phyloP scores from a whole-genome alignment of 2,329 filamentous ascomycete genomes.

The Diaporthe humulicola region DNA sequence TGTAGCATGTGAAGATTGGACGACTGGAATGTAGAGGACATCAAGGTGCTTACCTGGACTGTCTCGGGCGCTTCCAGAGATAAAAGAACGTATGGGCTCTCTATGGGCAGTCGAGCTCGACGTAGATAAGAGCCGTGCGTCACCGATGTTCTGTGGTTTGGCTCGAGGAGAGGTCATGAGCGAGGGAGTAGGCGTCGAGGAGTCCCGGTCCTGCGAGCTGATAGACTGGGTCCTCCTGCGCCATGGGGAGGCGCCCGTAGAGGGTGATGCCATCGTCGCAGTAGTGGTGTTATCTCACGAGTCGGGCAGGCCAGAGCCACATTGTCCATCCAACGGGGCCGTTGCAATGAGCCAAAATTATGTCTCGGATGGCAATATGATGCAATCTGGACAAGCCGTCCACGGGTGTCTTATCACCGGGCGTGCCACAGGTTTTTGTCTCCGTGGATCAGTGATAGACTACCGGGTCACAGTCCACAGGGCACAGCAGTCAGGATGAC shows the following conservation, averaged over 20 bases:
- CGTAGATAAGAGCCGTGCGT: constrained; percentile 55
- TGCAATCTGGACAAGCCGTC: not conserved
- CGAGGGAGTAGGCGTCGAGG: constrained; percentile 42
- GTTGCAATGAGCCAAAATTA: constrained; percentile 13
- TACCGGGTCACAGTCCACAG: not conserved
- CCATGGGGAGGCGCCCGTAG: constrained; percentile 63
- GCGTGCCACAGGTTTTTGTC: constrained; percentile 1
- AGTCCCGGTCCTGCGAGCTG: constrained; percentile 48
- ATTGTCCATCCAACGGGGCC: constrained; percentile 22
- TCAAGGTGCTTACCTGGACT: constrained; percentile 60
- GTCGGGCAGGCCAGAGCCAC: constrained; percentile 20
- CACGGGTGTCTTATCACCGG: not conserved
- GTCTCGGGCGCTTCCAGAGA: constrained; percentile 74
- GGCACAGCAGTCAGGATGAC: constrained; percentile 14
- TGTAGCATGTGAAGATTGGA: constrained; percentile 5
- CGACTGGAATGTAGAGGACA: constrained; percentile 27
- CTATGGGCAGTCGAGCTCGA: constrained; percentile 61
- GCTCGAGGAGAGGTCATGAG: constrained; percentile 40
- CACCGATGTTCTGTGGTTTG: constrained; percentile 44
- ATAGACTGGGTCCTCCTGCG: constrained; percentile 56
- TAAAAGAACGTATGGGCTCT: constrained; percentile 79
- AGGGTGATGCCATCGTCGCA: constrained; percentile 60
- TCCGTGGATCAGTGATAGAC: not conserved
- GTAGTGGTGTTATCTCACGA: constrained; percentile 29
- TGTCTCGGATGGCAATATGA: constrained; percentile 29